Evolutionary conservation across 75 land plant genomes (phyloP).

Genomic region (Pseudotsuga menziesii): DNA sequence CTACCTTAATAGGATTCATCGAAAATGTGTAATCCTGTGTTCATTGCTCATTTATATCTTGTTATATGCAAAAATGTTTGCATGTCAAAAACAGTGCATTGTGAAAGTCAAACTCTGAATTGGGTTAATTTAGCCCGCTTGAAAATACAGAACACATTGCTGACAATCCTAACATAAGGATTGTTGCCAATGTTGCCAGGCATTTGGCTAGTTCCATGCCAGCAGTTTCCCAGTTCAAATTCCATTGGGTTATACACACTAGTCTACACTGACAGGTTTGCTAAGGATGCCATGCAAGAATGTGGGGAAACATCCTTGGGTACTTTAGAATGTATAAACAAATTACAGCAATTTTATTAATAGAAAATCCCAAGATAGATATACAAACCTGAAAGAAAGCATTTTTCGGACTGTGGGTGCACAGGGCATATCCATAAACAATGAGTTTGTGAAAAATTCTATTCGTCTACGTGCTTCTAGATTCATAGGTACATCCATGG

Average conservation of each 20-base stretch:
- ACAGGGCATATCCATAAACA: conserved; percentile 64
- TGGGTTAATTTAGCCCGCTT: too few species aligned
- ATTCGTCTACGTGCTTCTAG: conserved; percentile 65
- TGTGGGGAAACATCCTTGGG: too few species aligned
- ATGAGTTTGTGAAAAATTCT: conserved; percentile 58
- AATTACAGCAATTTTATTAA: conserved; percentile 4
- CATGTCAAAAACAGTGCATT: not conserved
- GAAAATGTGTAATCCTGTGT: not conserved
- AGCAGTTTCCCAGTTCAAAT: too few species aligned
- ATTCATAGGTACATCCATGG: conserved; percentile 58
- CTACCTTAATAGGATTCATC: not conserved
- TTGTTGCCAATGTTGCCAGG: too few species aligned
- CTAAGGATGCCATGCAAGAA: too few species aligned
- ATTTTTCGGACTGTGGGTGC: conserved; percentile 61
- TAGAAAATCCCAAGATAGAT: not conserved
- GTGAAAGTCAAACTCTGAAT: not conserved
- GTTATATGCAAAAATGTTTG: not conserved
- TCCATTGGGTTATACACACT: too few species aligned
- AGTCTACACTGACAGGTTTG: too few species aligned
- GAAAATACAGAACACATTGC: not conserved
- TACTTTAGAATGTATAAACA: not conserved
- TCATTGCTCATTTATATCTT: not conserved
- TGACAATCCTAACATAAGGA: not conserved
- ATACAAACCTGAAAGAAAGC: conserved; percentile 56
- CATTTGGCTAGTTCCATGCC: too few species aligned